Percentiles rank a stretch among this genome's conserved stretches.
Evolutionary conservation across 768 basidiomycete species (phyloP).

Genomic region (Suillus decipiens): DNA sequence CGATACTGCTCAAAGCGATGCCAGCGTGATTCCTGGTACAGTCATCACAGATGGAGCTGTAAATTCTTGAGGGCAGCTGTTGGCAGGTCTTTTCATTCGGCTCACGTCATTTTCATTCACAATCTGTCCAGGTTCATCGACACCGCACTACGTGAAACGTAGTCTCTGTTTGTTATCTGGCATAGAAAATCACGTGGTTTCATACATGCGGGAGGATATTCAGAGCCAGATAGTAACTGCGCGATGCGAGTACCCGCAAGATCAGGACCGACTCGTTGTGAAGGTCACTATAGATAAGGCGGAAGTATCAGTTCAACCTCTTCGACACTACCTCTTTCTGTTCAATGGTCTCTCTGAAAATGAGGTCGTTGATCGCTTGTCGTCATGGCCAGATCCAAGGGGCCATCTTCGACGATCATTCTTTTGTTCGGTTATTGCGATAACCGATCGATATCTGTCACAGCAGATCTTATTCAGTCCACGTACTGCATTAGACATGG

Average conservation of each 20-base stretch:
- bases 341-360: not conserved
- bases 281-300: not conserved
- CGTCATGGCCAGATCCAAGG: not conserved
- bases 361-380: not conserved
- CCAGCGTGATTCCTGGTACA: slow-evolving; percentile 2
- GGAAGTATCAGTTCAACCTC: not conserved
- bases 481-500: not conserved
- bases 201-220: not conserved
- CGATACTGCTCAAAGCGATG: slow-evolving; percentile 3
- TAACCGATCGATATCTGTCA: not conserved
- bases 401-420: not conserved
- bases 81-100: not conserved
- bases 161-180: slow-evolving; percentile 1
- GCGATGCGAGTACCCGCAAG: not conserved
- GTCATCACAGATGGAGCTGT: slow-evolving; percentile 1
- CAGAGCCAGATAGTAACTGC: not conserved
- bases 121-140: not conserved
- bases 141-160: not conserved
- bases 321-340: slow-evolving; percentile 3
- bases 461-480: not conserved
- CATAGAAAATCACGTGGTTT: not conserved
- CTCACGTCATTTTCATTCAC: not conserved
- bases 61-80: not conserved
- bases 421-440: not conserved
- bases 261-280: not conserved